These are phyloP conservation scores for Dillenia suffruticosa DNA, from an alignment of 164 flowering plant genomes.

Conservation along the genomic window DNA sequence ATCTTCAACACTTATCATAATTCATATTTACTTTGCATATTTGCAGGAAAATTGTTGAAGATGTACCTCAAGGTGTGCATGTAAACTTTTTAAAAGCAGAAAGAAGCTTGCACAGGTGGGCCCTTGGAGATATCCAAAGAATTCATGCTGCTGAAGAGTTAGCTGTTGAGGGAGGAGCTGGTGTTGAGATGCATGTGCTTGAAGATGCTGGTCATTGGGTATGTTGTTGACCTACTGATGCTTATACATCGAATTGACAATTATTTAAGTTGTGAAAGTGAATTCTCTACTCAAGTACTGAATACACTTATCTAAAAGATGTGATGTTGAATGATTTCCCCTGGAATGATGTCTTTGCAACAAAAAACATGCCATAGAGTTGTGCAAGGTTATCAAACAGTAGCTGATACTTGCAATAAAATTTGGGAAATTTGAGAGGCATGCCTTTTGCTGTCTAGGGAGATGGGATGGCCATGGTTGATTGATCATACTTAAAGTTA, in stretches of 20 bases:
- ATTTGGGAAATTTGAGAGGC: too few relatives aligned
- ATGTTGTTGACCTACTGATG: slow-evolving; percentile 7
- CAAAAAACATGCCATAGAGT: too few relatives aligned
- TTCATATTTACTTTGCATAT: background rate
- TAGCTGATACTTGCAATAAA: too few relatives aligned
- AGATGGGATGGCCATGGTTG: too few relatives aligned
- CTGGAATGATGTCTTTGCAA: too few relatives aligned
- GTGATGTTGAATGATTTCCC: too few relatives aligned
- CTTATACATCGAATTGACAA: background rate
- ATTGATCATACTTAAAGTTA: too few relatives aligned
- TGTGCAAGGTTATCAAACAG: too few relatives aligned
- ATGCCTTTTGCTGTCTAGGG: too few relatives aligned
- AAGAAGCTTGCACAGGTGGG: slow-evolving; percentile 95
- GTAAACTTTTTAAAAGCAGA: slow-evolving; percentile 92
- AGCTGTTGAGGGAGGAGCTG: slow-evolving; percentile 84
- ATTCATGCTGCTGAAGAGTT: slow-evolving; percentile 90
- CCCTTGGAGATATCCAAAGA: slow-evolving; percentile 85
- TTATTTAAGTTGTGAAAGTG: background rate
- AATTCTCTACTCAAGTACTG: too few relatives aligned
- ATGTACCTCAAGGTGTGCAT: slow-evolving; percentile 86
- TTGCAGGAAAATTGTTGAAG: slow-evolving; percentile 82
- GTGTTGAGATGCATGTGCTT: slow-evolving; percentile 94
- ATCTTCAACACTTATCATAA: too few relatives aligned
- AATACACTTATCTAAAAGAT: too few relatives aligned
- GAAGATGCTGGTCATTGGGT: slow-evolving; percentile 99